phyloP scores from a whole-genome alignment of 148 eudicot genomes.

The Rheum nobile region DNA sequence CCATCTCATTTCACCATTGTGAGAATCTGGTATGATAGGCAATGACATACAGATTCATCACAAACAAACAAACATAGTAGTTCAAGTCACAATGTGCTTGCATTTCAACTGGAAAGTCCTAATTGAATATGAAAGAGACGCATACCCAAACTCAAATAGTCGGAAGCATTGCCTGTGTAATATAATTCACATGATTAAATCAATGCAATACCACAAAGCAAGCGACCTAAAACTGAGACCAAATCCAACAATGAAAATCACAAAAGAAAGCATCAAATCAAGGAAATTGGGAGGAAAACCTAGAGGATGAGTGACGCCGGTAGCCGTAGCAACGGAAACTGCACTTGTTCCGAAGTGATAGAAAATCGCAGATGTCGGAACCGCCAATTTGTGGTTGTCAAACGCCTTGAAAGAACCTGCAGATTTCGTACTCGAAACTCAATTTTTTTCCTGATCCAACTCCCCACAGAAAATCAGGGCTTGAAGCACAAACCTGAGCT shows the following conservation, averaged over 20 bases:
- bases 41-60: neutral
- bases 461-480: neutral
- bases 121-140: neutral
- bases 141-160: neutral
- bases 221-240: neutral
- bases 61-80: neutral
- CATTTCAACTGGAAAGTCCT: neutral
- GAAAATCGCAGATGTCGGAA: constrained; percentile 40
- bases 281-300: constrained; percentile 20
- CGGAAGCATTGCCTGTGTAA: neutral
- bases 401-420: constrained; percentile 7
- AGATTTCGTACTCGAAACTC: neutral
- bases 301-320: constrained; percentile 79
- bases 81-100: neutral
- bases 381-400: constrained; percentile 29
- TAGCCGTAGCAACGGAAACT: constrained; percentile 70
- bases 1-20: neutral
- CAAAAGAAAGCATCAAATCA: neutral
- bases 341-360: constrained; percentile 79
- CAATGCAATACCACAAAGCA: neutral
- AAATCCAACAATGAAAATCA: neutral
- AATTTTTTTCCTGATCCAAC: neutral
- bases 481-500: constrained; percentile 1
- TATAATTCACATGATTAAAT: neutral
- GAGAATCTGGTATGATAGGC: neutral